phyloP scores from a whole-genome alignment of 345 rosid species.

The Boechera divaricarpa region DNA sequence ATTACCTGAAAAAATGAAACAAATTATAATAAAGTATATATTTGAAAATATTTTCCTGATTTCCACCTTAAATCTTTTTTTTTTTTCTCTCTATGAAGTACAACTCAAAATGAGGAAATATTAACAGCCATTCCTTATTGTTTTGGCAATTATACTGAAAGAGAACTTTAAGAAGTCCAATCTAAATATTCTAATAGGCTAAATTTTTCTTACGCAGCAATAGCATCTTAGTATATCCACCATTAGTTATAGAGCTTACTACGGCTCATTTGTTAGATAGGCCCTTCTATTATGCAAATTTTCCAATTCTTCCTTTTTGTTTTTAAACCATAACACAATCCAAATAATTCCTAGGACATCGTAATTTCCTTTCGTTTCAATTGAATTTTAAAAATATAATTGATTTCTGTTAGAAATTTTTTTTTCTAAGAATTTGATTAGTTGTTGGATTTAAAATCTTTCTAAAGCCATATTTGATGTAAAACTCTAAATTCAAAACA shows the following conservation, averaged over 20 bases:
- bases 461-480: too few relatives aligned
- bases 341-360: constrained; percentile 1
- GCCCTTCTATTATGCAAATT: neutral
- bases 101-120: constrained; percentile 7
- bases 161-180: neutral
- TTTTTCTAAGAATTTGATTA: too few relatives aligned
- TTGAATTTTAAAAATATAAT: too few relatives aligned
- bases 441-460: too few relatives aligned
- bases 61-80: neutral
- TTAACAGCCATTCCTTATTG: neutral
- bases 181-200: constrained; percentile 25
- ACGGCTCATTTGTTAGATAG: neutral
- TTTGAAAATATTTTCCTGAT: too few relatives aligned
- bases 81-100: neutral
- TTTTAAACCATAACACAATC: neutral
- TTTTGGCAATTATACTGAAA: constrained; percentile 3
- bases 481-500: too few relatives aligned
- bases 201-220: neutral
- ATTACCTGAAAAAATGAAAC: too few relatives aligned
- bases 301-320: neutral
- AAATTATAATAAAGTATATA: too few relatives aligned
- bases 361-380: neutral
- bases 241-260: neutral
- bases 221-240: constrained; percentile 18
- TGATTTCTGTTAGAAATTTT: too few relatives aligned